A percentile compares a stretch with the other conserved stretches of the same genome.
Conservation (phyloP, 495 filamentous ascomycete genomes). For the Xylaria grammica region DNA sequence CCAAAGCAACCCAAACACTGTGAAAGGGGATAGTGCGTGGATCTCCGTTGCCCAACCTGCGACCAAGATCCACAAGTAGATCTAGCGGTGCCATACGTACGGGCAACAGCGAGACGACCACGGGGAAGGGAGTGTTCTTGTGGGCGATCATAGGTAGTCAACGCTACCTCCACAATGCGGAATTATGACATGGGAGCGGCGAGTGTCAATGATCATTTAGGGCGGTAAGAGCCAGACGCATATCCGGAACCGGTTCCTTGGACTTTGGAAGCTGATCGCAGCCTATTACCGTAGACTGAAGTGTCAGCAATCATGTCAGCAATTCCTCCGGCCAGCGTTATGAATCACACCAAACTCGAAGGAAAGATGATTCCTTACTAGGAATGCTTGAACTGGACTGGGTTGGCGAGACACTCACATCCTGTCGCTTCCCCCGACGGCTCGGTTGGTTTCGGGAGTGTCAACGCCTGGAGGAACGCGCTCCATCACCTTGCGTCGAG, state of each 20-base stretch:
- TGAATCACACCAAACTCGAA: constrained; percentile 84
- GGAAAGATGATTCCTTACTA: constrained; percentile 90
- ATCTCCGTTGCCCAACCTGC: constrained; percentile 32
- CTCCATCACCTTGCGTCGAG: constrained; percentile 84
- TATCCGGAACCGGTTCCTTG: constrained; percentile 69
- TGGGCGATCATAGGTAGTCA: constrained; percentile 27
- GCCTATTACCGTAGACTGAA: constrained; percentile 91
- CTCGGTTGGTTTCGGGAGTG: constrained; percentile 83
- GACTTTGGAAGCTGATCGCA: constrained; percentile 90
- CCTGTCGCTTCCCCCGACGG: constrained; percentile 91
- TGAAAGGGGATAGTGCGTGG: constrained; percentile 35
- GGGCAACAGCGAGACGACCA: constrained; percentile 29
- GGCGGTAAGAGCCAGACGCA: constrained; percentile 70
- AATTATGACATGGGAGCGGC: constrained; percentile 26
- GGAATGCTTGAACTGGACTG: constrained; percentile 73
- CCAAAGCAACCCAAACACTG: constrained; percentile 43
- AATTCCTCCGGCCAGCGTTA: constrained; percentile 79
- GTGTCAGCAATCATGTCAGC: constrained; percentile 81
- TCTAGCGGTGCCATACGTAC: constrained; percentile 30
- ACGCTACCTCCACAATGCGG: constrained; percentile 32
- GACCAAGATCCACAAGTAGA: constrained; percentile 28
- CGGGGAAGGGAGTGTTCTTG: constrained; percentile 29
- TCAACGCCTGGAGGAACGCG: constrained; percentile 69
- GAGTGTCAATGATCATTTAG: constrained; percentile 62
- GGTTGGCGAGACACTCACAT: constrained; percentile 88